Evolutionary conservation across 805 yeast species (phyloP).

Genomic region (Torulaspora microellipsoides): DNA sequence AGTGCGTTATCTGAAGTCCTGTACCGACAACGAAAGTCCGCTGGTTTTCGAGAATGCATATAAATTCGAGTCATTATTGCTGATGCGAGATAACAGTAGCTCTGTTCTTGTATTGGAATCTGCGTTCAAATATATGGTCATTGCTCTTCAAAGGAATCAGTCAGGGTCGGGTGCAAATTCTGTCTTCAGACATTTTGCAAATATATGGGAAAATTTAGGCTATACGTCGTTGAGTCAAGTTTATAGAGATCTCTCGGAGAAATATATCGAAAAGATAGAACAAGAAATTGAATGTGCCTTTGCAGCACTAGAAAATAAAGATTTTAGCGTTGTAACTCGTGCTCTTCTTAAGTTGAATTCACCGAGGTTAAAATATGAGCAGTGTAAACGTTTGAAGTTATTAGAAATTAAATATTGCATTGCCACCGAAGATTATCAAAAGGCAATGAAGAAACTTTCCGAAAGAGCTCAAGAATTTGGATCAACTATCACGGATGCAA

Average conservation of each 20-base stretch:
- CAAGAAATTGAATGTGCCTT: conserved; percentile 11
- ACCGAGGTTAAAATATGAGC: conserved; percentile 31
- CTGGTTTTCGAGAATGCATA: conserved; percentile 50
- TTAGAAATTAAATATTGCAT: conserved; percentile 39
- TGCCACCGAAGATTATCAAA: conserved; percentile 28
- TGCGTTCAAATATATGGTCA: conserved; percentile 49
- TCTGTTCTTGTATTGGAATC: conserved; percentile 49
- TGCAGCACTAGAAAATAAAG: conserved; percentile 1
- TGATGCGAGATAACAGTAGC: conserved; percentile 48
- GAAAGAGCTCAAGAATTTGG: conserved; percentile 15
- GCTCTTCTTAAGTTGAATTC: conserved; percentile 39
- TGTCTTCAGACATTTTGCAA: conserved; percentile 11
- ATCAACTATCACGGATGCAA: conserved; percentile 25
- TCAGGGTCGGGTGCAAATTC: conserved; percentile 24
- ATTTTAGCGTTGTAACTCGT: conserved; percentile 40
- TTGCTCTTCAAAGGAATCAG: conserved; percentile 44
- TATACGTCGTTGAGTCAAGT: conserved; percentile 13
- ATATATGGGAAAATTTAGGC: conserved; percentile 24
- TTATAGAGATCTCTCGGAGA: conserved; percentile 10
- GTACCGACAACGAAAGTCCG: conserved; percentile 28
- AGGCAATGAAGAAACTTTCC: conserved; percentile 26
- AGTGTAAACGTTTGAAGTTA: conserved; percentile 39
- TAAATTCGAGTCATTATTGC: conserved; percentile 57
- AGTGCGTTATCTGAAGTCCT: conserved; percentile 45
- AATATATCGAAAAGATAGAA: conserved; percentile 1